Base-by-base conservation (phyloP, 768 basidiomycete species). In the Pleurotus ostreatus region DNA sequence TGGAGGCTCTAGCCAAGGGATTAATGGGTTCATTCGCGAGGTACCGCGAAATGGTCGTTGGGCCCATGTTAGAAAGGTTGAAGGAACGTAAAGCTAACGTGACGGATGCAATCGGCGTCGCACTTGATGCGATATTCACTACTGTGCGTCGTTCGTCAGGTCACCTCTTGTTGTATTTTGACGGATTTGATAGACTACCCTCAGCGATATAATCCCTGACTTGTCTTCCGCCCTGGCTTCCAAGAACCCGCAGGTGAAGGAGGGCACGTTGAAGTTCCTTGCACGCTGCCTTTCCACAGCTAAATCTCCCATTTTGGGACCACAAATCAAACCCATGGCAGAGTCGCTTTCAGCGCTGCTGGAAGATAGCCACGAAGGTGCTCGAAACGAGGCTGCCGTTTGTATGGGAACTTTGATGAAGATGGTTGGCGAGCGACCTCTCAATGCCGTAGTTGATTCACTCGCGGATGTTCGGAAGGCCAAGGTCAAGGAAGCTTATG, bases 211-310 rank as follows among this genome's bases (percentile, higher is more conserved):
- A 43, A 76, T 92, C 52, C 86, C 92, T 12, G 93, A 98, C 68
- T 74, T 96, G 43, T 77, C 90, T 40, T 78, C 84, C 2, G 81
- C 87, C 0, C 73, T 96, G 15, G 84, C 84, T 61, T 86, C 86
- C 55, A 99, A 98, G 74, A 99, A 98, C 65, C 97, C 97, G 1
- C 94, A 97, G 70, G 91, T 97, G 26, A 96, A 97, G 65, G 93
- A 96, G 71, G 90, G 92, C 5, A 88, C 94, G 0, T 73, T 96
- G 61, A 91, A 91, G 64, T 97, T 96, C 64, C 74, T 98, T 23
- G 82, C 80, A 16, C 83, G 96, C 49, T 89, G 83, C 64, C 81
- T 99, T 46, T 74, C 84, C 2, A 79, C 78, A 1, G 91, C 94
- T 1, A 79, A 81, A 7, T 73, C 77, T 2, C 84, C 94, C 1